Percentiles rank a stretch among this genome's conserved stretches.
phyloP scores from a whole-genome alignment of 148 eudicot species.

The Rhododendron ovatum region DNA sequence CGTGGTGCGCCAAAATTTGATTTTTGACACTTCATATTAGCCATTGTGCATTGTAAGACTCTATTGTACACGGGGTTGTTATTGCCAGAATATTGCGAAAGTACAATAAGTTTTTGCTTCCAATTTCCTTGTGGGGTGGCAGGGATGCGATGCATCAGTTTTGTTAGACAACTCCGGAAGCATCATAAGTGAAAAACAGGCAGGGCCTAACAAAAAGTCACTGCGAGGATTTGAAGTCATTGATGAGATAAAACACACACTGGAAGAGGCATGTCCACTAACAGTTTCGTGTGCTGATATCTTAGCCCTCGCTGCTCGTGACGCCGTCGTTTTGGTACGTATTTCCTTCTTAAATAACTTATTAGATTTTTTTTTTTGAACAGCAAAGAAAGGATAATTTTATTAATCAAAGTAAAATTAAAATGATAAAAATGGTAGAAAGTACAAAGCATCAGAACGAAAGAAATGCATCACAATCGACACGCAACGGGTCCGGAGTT shows the following conservation, averaged over 20 bases:
- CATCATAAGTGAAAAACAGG: conserved; percentile 56
- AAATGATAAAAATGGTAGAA: no score
- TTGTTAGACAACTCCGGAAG: conserved; percentile 41
- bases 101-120: background rate
- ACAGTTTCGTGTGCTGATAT: conserved; percentile 78
- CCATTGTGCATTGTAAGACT: background rate
- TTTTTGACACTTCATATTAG: background rate
- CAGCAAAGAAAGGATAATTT: no score
- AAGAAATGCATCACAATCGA: no score
- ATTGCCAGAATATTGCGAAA: background rate
- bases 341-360: background rate
- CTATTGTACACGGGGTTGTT: background rate
- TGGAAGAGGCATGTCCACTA: conserved; percentile 60
- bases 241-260: conserved; percentile 47
- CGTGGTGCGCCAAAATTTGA: background rate
- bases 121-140: background rate
- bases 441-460: no score
- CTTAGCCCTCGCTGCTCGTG: conserved; percentile 65
- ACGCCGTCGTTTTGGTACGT: conserved; percentile 52
- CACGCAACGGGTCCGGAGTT: no score
- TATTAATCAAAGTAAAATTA: no score
- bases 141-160: conserved; percentile 79
- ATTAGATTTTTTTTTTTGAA: no score
- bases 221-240: conserved; percentile 53
- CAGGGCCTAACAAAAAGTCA: conserved; percentile 51